A percentile compares a stretch with the other conserved stretches of the same genome.
Evolutionary conservation across 169 alveolate genomes (phyloP).

Genomic region (Plasmodium relictum): DNA sequence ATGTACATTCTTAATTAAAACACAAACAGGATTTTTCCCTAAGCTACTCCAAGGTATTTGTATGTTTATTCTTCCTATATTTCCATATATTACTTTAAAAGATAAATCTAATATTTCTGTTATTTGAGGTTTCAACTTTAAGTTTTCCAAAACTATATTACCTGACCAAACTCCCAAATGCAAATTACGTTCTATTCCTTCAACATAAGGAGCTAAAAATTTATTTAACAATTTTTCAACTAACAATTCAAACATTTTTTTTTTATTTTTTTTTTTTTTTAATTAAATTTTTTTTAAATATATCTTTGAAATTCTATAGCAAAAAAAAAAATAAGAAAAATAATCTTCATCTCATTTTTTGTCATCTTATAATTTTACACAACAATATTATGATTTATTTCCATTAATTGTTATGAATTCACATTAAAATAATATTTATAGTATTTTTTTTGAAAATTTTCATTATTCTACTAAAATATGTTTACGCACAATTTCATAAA

Average conservation of each 20-base stretch:
- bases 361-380: too few species aligned
- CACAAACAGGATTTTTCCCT: slow-evolving; percentile 87
- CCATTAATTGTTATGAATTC: too few species aligned
- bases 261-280: neutral
- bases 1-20: slow-evolving; percentile 86
- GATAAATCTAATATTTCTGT: slow-evolving; percentile 80
- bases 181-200: slow-evolving; percentile 88
- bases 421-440: too few species aligned
- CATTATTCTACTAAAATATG: too few species aligned
- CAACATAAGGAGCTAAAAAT: slow-evolving; percentile 91
- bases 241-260: slow-evolving; percentile 88
- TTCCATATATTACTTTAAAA: slow-evolving; percentile 83
- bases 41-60: slow-evolving; percentile 90
- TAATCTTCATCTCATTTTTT: too few species aligned
- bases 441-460: too few species aligned
- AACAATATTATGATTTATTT: too few species aligned
- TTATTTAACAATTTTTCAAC: slow-evolving; percentile 89
- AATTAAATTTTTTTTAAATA: neutral
- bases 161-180: slow-evolving; percentile 92
- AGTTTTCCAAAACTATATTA: slow-evolving; percentile 86
- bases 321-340: too few species aligned
- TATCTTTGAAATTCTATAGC: too few species aligned
- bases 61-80: slow-evolving; percentile 85
- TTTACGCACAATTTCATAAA: too few species aligned
- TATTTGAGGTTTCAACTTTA: slow-evolving; percentile 88